These are phyloP conservation scores for Cryptococcus maquisensis DNA, from an alignment of 1,284 basidiomycete species.

Conservation along the genomic window DNA sequence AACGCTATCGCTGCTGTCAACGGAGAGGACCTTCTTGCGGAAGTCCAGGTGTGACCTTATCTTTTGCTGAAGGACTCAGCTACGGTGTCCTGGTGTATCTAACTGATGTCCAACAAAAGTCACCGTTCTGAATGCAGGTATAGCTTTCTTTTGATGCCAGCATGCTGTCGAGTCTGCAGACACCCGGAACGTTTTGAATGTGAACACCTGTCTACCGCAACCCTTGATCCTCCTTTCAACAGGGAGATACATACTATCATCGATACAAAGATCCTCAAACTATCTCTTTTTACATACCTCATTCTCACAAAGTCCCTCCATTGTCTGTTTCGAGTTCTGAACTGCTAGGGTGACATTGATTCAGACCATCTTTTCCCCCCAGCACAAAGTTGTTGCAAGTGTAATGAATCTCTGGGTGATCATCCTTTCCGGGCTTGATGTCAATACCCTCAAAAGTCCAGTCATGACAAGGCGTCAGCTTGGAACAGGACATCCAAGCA, in stretches of 20 bases:
- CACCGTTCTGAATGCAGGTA: too few relatives aligned
- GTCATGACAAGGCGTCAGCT: constrained; percentile 25
- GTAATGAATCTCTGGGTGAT: constrained; percentile 26
- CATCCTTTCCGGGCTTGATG: constrained; percentile 23
- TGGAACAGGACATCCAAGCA: constrained; percentile 31
- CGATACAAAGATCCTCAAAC: too few relatives aligned
- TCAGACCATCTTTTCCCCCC: constrained; percentile 18
- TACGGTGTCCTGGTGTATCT: too few relatives aligned
- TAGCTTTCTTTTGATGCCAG: too few relatives aligned
- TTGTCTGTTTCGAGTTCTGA: constrained; percentile 21
- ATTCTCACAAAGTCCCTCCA: constrained; percentile 7
- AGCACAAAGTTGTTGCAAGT: constrained; percentile 17
- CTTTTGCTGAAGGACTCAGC: neutral
- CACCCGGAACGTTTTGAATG: too few relatives aligned
- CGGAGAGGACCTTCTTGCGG: constrained; percentile 32
- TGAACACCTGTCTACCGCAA: too few relatives aligned
- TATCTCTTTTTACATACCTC: too few relatives aligned
- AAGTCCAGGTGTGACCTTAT: constrained; percentile 32
- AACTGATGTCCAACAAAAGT: too few relatives aligned
- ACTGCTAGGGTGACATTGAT: constrained; percentile 20
- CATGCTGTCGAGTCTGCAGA: too few relatives aligned
- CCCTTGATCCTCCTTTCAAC: too few relatives aligned
- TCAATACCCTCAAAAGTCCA: constrained; percentile 24
- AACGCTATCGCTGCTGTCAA: constrained; percentile 36
- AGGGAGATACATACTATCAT: too few relatives aligned